Evolutionary conservation across 73 alveolate species (phyloP), one percentile per base, ranked within the genome.

Genomic region (Paramecium tetraurelia): DNA sequence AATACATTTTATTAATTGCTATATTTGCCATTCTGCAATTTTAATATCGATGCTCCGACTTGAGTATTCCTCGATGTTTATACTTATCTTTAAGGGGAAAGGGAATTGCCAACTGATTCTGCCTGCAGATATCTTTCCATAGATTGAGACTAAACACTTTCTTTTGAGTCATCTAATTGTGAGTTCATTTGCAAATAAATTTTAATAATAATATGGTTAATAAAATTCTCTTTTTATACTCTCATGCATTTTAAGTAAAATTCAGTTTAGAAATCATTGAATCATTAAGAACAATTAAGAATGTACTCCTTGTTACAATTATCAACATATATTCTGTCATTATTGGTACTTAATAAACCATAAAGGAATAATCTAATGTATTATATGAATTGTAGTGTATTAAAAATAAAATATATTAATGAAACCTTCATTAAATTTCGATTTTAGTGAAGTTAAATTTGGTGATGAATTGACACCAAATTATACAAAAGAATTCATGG

Each of bases 111-210:
- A 7, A 33, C 50, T 4, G 84, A 63, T 27, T 63, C 84, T 63
- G 84, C 84, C 24, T 63, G 27, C 1, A 63, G 24, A 18, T 63
- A 63, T 63, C 84, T 63, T 14, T 63, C 84, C 84, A 63, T 63
- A 27, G 84, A 63, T 63, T 63, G 11, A 7, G 84, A 63, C 31
- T 63, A 6, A 12, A 33, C 84, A 63, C 84, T 63, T n/a, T 63
- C 84, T 63, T 63, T 63, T 12, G 84, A 63, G 84, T 63, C 84
- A 63, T 63, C 84, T 63, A 63, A 63, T 63, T 63, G 50, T 63
- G 24, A 16, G 27, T 63, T 63, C 84, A 63, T 63, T 63, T 27
- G 35, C 84, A 63, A 63, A 63, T 63, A 63, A 63, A 63, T 63
- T 63, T 63, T 63, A 63, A 63, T 63, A 63, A 63, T 63, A 63